Conservation (phyloP, 179 eudicot species). For the Silene noctiflora region DNA sequence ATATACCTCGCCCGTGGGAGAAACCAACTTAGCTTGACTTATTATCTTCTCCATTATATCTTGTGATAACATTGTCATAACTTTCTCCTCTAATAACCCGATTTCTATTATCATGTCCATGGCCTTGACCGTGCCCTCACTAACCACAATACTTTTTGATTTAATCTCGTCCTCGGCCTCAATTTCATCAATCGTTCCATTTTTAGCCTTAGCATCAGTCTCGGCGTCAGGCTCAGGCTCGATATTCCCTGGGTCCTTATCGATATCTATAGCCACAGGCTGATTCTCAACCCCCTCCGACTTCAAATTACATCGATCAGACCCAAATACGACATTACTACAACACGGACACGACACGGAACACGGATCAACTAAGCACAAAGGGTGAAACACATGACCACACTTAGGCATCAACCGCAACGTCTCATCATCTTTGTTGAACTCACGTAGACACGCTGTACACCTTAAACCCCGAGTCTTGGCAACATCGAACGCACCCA, state of each 20-base stretch:
- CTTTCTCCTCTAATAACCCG: slow-evolving; percentile 32
- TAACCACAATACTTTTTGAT: background rate
- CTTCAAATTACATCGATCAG: slow-evolving; percentile 11
- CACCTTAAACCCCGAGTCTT: slow-evolving; percentile 30
- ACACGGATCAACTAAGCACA: slow-evolving; percentile 50
- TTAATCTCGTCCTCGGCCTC: background rate
- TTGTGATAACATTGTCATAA: slow-evolving; percentile 19
- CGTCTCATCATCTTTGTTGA: slow-evolving; percentile 45
- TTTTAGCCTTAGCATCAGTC: background rate
- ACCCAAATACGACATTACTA: background rate
- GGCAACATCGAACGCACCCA: slow-evolving; percentile 15
- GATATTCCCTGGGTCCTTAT: background rate
- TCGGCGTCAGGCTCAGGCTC: slow-evolving; percentile 3
- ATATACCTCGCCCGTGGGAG: slow-evolving; percentile 14
- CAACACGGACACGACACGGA: slow-evolving; percentile 56
- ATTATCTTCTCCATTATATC: slow-evolving; percentile 21
- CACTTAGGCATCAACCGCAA: slow-evolving; percentile 53
- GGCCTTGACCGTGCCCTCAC: slow-evolving; percentile 27
- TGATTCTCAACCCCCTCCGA: slow-evolving; percentile 9
- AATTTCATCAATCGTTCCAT: background rate
- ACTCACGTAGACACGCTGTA: slow-evolving; percentile 50
- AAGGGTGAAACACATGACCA: slow-evolving; percentile 63
- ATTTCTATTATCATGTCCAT: slow-evolving; percentile 17
- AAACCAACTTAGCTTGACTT: slow-evolving; percentile 21
- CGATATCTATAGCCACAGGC: background rate